A percentile compares a stretch with the other conserved stretches of the same genome.
phyloP scores from a whole-genome alignment of 2,329 filamentous ascomycete species.

The Colletotrichum liaoningense region DNA sequence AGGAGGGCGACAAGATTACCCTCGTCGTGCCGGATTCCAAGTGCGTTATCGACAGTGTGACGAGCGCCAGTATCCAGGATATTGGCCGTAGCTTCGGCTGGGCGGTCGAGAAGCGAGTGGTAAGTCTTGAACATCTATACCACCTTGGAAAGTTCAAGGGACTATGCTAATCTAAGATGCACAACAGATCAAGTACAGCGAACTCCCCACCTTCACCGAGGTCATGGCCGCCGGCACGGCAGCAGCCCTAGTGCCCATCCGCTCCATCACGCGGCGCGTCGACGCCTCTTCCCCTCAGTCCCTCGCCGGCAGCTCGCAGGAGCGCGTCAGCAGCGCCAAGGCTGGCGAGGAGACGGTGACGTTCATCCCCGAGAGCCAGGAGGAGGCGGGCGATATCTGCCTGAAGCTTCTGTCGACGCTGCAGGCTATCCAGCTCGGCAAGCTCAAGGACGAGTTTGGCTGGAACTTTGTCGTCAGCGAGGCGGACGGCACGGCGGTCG shows the following conservation, averaged over 20 bases:
- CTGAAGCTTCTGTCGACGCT: constrained; percentile 79
- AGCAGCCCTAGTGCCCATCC: constrained; percentile 90
- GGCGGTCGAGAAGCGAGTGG: constrained; percentile 81
- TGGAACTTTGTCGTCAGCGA: constrained; percentile 70
- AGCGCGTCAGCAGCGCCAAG: constrained; percentile 49
- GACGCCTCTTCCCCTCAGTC: constrained; percentile 52
- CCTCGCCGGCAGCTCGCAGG: constrained; percentile 47
- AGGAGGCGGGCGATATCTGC: constrained; percentile 80
- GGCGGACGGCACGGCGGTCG: constrained; percentile 56
- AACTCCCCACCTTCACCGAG: constrained; percentile 70
- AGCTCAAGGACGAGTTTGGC: constrained; percentile 78
- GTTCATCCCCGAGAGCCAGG: constrained; percentile 65
- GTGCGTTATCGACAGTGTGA: constrained; percentile 89
- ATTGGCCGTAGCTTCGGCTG: constrained; percentile 85
- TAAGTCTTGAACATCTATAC: constrained; percentile 49
- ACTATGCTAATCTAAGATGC: neutral
- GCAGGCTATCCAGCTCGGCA: constrained; percentile 88
- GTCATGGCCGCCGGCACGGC: constrained; percentile 94
- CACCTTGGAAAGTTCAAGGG: too few species aligned
- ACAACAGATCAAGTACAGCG: constrained; percentile 70
- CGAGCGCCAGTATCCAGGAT: constrained; percentile 80
- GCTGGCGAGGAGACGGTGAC: constrained; percentile 62
- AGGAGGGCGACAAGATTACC: constrained; percentile 67
- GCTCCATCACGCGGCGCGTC: constrained; percentile 81
- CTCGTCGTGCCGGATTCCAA: constrained; percentile 89